phyloP scores from a whole-genome alignment of 2,329 filamentous ascomycete genomes.

The Fusarium neocosmosporiellum region DNA sequence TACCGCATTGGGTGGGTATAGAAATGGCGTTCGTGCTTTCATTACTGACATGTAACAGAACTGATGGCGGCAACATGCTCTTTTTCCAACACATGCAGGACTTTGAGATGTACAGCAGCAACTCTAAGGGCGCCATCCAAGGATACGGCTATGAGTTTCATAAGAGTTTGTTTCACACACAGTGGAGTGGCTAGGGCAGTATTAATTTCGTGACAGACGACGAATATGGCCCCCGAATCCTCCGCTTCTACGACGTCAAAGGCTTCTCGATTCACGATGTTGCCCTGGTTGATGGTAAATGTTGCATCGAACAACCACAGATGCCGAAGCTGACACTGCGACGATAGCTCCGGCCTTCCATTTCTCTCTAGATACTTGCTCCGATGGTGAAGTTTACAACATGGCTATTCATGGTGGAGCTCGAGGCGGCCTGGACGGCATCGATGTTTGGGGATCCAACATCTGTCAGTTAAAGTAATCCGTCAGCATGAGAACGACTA shows the following conservation, averaged over 20 bases:
- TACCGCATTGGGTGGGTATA: constrained; percentile 30
- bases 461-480: constrained; percentile 1
- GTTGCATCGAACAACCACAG: rapidly evolving
- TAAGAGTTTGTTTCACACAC: not conserved
- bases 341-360: constrained; percentile 25
- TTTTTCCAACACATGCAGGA: constrained; percentile 34
- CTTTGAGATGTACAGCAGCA: constrained; percentile 38
- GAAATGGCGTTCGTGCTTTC: rapidly evolving
- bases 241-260: constrained; percentile 30
- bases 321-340: not conserved
- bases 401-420: constrained; percentile 34
- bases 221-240: constrained; percentile 33
- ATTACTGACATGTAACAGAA: constrained; percentile 5
- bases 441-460: constrained; percentile 35
- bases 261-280: constrained; percentile 35
- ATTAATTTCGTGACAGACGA: constrained; percentile 9
- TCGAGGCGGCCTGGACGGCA: constrained; percentile 28
- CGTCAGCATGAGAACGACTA: rapidly evolving
- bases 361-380: constrained; percentile 32
- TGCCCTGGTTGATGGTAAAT: constrained; percentile 31
- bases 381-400: constrained; percentile 33
- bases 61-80: constrained; percentile 30
- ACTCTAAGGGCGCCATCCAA: constrained; percentile 34
- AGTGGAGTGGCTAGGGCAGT: rapidly evolving
- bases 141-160: constrained; percentile 34